These are phyloP conservation scores for Botrytis elliptica DNA, from an alignment of 2,329 filamentous ascomycete genomes.

Conservation along the genomic window DNA sequence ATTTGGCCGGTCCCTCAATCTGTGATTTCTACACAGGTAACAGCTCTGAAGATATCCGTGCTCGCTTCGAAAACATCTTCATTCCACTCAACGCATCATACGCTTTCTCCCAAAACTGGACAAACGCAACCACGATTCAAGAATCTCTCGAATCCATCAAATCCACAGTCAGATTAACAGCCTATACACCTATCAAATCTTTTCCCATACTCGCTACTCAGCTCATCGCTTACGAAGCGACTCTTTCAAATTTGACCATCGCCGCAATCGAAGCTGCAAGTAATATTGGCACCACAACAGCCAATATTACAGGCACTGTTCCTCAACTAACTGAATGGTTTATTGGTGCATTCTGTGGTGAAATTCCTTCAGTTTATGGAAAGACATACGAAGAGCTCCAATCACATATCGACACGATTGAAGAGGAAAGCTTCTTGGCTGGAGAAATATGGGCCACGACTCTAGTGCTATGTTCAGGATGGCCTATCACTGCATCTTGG, in stretches of 20 bases:
- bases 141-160: constrained; percentile 4
- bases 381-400: constrained; percentile 6
- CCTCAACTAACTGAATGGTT: constrained; percentile 9
- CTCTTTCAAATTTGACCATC: constrained; percentile 2
- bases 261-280: constrained; percentile 2
- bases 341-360: neutral
- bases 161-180: neutral
- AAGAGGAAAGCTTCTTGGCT: constrained; percentile 42
- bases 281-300: neutral
- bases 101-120: constrained; percentile 24
- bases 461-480: constrained; percentile 38
- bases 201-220: neutral
- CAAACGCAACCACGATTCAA: constrained; percentile 26
- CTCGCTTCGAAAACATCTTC: constrained; percentile 29
- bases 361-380: neutral
- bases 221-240: constrained; percentile 6
- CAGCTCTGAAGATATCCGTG: constrained; percentile 29
- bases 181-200: constrained; percentile 8
- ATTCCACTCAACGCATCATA: constrained; percentile 23
- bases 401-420: neutral
- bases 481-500: constrained; percentile 35
- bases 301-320: neutral
- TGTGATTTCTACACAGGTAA: constrained; percentile 32
- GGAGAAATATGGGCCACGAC: constrained; percentile 45
- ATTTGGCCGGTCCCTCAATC: constrained; percentile 37